A percentile compares a stretch with the other conserved stretches of the same genome.
These are phyloP conservation scores for Onygenales sp. DNA, from an alignment of 2,329 filamentous ascomycete species.

Conservation along the genomic window DNA sequence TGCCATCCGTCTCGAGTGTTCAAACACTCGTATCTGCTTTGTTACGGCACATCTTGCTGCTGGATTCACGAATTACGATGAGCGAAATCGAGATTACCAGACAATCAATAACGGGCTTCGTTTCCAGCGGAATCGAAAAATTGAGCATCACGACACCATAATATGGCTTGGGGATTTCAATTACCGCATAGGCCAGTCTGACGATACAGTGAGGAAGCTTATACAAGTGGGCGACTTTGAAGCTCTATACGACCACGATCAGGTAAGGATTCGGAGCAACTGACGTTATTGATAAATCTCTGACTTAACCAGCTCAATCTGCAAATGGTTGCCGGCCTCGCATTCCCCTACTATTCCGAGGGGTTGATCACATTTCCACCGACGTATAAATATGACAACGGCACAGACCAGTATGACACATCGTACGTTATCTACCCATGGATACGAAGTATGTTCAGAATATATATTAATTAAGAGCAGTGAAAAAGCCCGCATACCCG, in stretches of 20 bases:
- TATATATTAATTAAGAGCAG: constrained; percentile 36
- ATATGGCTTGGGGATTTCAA: constrained; percentile 98
- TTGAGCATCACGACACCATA: constrained; percentile 83
- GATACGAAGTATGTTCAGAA: neutral
- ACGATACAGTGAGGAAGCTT: constrained; percentile 66
- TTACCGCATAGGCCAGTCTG: constrained; percentile 79
- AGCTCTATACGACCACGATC: constrained; percentile 81
- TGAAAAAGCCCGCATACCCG: constrained; percentile 88
- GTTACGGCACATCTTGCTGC: constrained; percentile 94
- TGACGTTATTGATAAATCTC: neutral
- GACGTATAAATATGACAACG: constrained; percentile 92
- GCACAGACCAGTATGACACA: constrained; percentile 80
- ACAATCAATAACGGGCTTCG: constrained; percentile 79
- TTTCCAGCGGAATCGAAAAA: constrained; percentile 83
- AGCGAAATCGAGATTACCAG: constrained; percentile 84
- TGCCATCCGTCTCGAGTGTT: constrained; percentile 90
- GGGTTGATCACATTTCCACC: constrained; percentile 78
- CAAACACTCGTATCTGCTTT: constrained; percentile 85
- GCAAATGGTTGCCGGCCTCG: constrained; percentile 87
- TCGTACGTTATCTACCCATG: constrained; percentile 48
- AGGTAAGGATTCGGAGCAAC: constrained; percentile 42
- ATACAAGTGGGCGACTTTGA: constrained; percentile 65
- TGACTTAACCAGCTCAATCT: constrained; percentile 59
- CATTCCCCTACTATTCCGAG: constrained; percentile 89
- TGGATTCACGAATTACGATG: constrained; percentile 93